Base-by-base conservation (phyloP, 305 asterid species). In the Fraxinus latifolia region DNA sequence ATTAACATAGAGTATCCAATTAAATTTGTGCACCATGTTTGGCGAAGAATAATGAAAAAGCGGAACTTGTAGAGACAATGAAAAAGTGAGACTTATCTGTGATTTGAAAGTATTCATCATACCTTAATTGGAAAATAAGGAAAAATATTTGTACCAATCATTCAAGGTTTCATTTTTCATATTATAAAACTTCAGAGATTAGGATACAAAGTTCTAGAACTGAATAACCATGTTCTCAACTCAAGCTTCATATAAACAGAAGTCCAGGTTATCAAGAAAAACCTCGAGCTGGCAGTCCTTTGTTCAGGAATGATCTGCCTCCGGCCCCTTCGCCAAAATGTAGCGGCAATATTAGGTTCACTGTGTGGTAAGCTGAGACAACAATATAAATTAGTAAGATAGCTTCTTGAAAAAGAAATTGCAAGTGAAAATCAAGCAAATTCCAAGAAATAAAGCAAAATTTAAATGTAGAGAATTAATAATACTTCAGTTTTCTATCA, bases 211-310 rank as follows among this genome's bases (percentile, higher is more conserved):
- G 37, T 75, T 74, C 60, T 77, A 74, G 65, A 80, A 77, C 42
- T 71, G 79, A 74, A 80, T 50, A 31, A 65, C 67, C 25, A 37
- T 25, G 37, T 73, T 77, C 65, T 65, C 62, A 12, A 67, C 75
- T 79, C 58, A 85, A 79, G 17, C 23, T 82, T 78, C 42, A 11
- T 25, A 74, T n/a, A 79, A 88, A 85, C 62, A 85, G 34, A 79
- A 77, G 34, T 77, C 50, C 42, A 53, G 83, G 82, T 70, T 76
- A 82, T 80, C 53, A 79, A 84, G 68, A 77, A 83, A 47, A 83
- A 96, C 99, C 99, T 96, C 87, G 99, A 95, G 86, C 98, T 92
- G 77, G 99, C 97, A 84, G 99, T 95, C 90, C 97, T 89, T 81
- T 88, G 95, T 88, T 95, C 98, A 50, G 94, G 90, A 87, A 92